Percentiles rank a stretch among this genome's conserved stretches.
phyloP scores from a whole-genome alignment of 2,329 filamentous ascomycete genomes.

The Ophiostoma sp. region DNA sequence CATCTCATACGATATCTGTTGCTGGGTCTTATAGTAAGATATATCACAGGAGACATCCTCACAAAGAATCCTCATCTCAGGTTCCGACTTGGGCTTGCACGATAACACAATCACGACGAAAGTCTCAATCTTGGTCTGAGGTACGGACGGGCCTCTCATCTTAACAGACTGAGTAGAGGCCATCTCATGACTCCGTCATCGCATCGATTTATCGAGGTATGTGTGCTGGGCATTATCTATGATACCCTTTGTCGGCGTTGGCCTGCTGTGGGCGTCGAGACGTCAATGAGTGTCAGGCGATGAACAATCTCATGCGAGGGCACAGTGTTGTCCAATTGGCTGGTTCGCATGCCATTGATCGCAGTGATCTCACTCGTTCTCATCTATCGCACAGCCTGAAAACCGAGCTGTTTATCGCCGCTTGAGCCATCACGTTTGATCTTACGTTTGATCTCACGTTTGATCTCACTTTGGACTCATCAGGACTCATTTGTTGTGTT shows the following conservation, averaged over 20 bases:
- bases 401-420: not conserved
- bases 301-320: not conserved
- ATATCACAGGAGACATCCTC: too few relatives aligned
- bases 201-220: not conserved
- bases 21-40: too few relatives aligned
- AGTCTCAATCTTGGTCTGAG: too few relatives aligned
- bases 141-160: not conserved
- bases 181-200: not conserved
- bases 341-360: not conserved
- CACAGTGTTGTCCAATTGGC: conserved; percentile 11
- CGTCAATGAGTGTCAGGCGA: not conserved
- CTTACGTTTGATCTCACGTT: too few relatives aligned
- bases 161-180: not conserved
- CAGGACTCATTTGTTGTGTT: too few relatives aligned
- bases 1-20: not conserved
- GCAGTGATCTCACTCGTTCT: not conserved
- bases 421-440: not conserved
- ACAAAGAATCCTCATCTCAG: too few relatives aligned
- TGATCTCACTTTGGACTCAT: too few relatives aligned
- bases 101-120: too few relatives aligned
- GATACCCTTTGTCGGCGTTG: not conserved
- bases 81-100: too few relatives aligned
- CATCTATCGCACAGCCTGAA: not conserved
- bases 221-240: not conserved
- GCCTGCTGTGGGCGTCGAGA: not conserved